These are phyloP conservation scores for Incumbomyces delicatus DNA, from an alignment of 2,329 filamentous ascomycete genomes.

Conservation along the genomic window DNA sequence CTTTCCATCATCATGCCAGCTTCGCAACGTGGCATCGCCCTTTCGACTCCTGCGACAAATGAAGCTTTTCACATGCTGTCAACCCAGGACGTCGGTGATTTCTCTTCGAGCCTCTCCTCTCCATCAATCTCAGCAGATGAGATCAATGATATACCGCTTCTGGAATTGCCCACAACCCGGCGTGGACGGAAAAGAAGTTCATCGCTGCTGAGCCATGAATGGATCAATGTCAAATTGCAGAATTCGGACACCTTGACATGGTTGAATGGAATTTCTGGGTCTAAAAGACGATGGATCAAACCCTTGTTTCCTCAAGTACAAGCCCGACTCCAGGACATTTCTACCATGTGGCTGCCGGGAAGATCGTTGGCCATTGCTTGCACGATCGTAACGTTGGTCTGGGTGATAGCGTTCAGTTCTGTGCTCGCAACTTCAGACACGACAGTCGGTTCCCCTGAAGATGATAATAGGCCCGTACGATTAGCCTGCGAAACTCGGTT, in stretches of 20 bases:
- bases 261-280: background rate
- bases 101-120: no score
- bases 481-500: conserved; percentile 1
- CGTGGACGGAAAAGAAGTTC: no score
- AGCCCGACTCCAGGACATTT: background rate
- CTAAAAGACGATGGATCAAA: background rate
- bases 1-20: no score
- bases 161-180: background rate
- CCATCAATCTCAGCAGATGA: no score
- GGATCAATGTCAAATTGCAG: background rate
- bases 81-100: no score
- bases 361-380: background rate
- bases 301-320: background rate
- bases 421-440: background rate
- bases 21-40: no score
- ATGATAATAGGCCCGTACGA: background rate
- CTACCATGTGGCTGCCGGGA: background rate
- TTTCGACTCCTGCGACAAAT: no score
- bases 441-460: no score
- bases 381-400: background rate
- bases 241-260: background rate
- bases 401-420: background rate
- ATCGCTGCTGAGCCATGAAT: no score
- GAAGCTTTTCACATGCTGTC: no score
- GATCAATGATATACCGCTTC: no score